These are phyloP conservation scores for Thraustotheca clavata DNA, from an alignment of 352 stramenopile genomes.

Conservation along the genomic window DNA sequence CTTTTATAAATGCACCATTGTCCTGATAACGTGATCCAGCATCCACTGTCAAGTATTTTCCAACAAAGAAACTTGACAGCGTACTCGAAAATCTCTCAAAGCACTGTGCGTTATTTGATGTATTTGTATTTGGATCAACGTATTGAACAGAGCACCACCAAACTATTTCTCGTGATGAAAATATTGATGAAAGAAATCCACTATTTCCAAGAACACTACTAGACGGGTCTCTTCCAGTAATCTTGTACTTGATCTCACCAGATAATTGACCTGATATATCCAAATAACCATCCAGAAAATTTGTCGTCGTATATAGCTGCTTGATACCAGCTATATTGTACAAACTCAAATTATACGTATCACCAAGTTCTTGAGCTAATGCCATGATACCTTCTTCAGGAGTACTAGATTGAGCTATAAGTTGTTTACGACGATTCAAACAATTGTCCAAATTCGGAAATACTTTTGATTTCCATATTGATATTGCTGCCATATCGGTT, in stretches of 20 bases:
- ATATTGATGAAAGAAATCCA: neutral
- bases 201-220: neutral
- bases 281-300: neutral
- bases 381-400: neutral
- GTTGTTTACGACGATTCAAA: neutral
- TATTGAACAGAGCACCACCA: constrained; percentile 4
- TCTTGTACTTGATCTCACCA: neutral
- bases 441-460: neutral
- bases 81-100: neutral
- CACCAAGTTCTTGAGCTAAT: neutral
- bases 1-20: neutral
- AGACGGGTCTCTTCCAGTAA: neutral
- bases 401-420: neutral
- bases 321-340: neutral
- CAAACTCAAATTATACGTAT: neutral
- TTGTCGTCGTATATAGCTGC: neutral
- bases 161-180: neutral
- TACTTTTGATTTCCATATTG: neutral
- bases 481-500: neutral
- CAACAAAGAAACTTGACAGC: neutral
- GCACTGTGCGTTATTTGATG: neutral
- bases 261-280: neutral
- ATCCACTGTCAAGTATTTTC: neutral
- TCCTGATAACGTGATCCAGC: neutral
- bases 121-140: neutral